These are phyloP conservation scores for Pleurotus cornucopiae DNA, from an alignment of 768 basidiomycete species.

Conservation along the genomic window DNA sequence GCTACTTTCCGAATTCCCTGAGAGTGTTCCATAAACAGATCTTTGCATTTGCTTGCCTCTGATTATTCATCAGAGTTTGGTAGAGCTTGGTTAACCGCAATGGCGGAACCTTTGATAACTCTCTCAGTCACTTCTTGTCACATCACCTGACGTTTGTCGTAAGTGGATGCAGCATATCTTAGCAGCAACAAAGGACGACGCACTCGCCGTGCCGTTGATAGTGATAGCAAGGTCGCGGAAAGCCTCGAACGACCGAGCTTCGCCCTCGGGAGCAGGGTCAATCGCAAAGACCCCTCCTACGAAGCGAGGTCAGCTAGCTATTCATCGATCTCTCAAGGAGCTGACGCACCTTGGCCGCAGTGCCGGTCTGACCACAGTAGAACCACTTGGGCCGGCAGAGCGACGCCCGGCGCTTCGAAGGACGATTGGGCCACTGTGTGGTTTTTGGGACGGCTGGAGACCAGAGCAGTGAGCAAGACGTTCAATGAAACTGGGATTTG, in stretches of 20 bases:
- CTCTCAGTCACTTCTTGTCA: too few species aligned
- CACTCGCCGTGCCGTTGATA: conserved; percentile 10
- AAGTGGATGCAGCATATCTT: too few species aligned
- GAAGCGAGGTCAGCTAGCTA: conserved; percentile 17
- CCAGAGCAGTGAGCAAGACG: not conserved
- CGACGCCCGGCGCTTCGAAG: conserved; percentile 26
- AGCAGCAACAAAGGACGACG: not conserved
- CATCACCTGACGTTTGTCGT: too few species aligned
- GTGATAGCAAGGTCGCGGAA: conserved; percentile 36
- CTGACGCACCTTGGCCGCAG: conserved; percentile 15
- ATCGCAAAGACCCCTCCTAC: conserved; percentile 48
- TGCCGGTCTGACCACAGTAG: conserved; percentile 22
- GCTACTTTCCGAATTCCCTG: too few species aligned
- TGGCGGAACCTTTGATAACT: too few species aligned
- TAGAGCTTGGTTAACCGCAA: too few species aligned
- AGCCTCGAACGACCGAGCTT: conserved; percentile 26
- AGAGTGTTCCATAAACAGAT: too few species aligned
- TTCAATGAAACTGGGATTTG: not conserved
- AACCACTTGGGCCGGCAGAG: conserved; percentile 23
- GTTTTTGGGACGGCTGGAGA: conserved; percentile 19
- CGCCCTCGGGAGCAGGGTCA: conserved; percentile 31
- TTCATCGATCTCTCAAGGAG: conserved; percentile 25
- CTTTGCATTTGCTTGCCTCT: too few species aligned
- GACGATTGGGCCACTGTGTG: conserved; percentile 30
- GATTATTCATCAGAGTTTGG: too few species aligned